These are phyloP conservation scores for Coelastrella sp. DNA, from an alignment of 139 green algal species.

Conservation along the genomic window DNA sequence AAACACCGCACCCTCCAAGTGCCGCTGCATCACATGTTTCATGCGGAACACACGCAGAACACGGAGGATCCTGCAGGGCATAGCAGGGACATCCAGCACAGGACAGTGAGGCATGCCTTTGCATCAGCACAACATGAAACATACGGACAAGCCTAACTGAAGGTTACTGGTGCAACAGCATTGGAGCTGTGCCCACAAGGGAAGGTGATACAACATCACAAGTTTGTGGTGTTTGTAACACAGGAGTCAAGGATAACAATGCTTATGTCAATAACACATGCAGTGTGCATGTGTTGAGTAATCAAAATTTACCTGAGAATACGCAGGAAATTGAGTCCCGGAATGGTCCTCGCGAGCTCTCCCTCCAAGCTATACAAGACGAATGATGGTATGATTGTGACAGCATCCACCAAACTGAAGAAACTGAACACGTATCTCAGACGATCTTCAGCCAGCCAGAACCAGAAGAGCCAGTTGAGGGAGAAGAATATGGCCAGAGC, in stretches of 20 bases:
- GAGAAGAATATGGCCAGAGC: slow-evolving; percentile 23
- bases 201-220: no score
- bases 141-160: no score
- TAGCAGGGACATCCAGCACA: neutral
- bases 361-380: slow-evolving; percentile 23
- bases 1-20: slow-evolving; percentile 21
- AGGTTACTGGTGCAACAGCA: no score
- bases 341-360: neutral
- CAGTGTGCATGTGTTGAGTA: no score
- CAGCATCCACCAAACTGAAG: neutral
- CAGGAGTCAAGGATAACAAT: no score
- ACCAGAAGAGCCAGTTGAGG: slow-evolving; percentile 40
- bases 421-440: slow-evolving; percentile 37
- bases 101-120: neutral
- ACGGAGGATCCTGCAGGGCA: slow-evolving; percentile 36
- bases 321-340: slow-evolving; percentile 26
- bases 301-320: slow-evolving; percentile 3
- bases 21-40: slow-evolving; percentile 28
- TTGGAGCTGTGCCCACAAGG: no score
- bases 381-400: slow-evolving; percentile 31
- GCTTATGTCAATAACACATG: no score
- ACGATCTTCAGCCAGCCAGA: slow-evolving; percentile 45
- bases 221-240: no score
- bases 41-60: slow-evolving; percentile 44
- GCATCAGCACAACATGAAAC: no score